Conservation (phyloP, 2,329 filamentous ascomycete species). For the Ophiobolus disseminans region DNA sequence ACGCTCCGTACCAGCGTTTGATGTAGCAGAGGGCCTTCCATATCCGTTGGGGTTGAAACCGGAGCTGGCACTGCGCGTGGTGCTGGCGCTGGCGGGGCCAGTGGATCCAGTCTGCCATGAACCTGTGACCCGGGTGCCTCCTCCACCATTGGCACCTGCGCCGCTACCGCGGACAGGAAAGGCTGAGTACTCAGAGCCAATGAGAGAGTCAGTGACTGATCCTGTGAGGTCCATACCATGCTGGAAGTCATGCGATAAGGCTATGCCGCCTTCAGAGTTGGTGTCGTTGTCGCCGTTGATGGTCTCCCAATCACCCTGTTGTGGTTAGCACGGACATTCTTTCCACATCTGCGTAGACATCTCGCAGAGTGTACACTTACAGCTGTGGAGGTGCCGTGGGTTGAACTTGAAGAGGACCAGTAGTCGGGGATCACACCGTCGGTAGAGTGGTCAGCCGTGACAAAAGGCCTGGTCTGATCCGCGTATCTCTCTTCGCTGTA, state of each 20-base stretch:
- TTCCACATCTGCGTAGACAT: too few species aligned
- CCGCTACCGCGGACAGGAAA: slow-evolving; percentile 2
- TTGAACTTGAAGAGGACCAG: slow-evolving; percentile 17
- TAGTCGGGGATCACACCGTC: slow-evolving; percentile 28
- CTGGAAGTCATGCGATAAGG: slow-evolving; percentile 22
- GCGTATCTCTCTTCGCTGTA: slow-evolving; percentile 44
- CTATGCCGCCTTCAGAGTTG: slow-evolving; percentile 22
- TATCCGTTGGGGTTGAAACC: slow-evolving; percentile 30
- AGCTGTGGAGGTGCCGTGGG: slow-evolving; percentile 15
- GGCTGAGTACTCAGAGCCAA: slow-evolving; percentile 28
- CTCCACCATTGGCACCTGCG: slow-evolving; percentile 7
- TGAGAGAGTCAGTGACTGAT: slow-evolving; percentile 19
- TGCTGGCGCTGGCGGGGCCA: slow-evolving; percentile 10
- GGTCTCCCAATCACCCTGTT: slow-evolving; percentile 18
- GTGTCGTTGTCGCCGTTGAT: slow-evolving; percentile 7
- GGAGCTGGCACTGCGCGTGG: too few species aligned
- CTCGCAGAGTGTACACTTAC: slow-evolving; percentile 26
- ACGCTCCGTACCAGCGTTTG: slow-evolving; percentile 19
- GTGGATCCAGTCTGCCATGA: slow-evolving; percentile 36
- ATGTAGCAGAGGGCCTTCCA: slow-evolving; percentile 21
- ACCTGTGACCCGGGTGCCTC: slow-evolving; percentile 20
- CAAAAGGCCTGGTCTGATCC: slow-evolving; percentile 26
- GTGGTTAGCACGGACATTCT: slow-evolving; percentile 20
- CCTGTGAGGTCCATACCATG: slow-evolving; percentile 21
- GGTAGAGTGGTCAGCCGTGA: slow-evolving; percentile 20